Conservation (phyloP, 2,329 filamentous ascomycete genomes). For the Aspergillus flavus region DNA sequence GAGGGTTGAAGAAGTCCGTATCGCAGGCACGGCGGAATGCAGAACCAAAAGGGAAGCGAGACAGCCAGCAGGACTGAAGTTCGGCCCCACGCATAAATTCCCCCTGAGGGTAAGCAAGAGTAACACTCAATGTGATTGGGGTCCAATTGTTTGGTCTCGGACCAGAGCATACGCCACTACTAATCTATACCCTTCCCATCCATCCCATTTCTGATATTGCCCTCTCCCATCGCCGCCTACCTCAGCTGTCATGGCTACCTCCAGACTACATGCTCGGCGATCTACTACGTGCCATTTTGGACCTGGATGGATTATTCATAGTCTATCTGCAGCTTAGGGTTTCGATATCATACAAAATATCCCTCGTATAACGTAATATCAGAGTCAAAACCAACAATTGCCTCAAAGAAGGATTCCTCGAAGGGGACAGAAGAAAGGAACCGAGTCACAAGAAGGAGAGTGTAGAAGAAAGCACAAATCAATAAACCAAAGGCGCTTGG, state of each 20-base stretch:
- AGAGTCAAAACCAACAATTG: not conserved
- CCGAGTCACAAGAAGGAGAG: not conserved
- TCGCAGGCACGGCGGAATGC: slow-evolving; percentile 22
- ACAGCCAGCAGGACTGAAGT: slow-evolving; percentile 1
- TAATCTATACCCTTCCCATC: not conserved
- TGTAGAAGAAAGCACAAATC: not conserved
- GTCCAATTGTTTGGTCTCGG: not conserved
- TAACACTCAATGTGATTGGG: not conserved
- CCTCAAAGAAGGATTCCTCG: not conserved
- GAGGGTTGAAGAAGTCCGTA: slow-evolving; percentile 13
- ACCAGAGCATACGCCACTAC: not conserved
- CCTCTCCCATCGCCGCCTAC: not conserved
- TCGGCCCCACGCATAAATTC: slow-evolving; percentile 9
- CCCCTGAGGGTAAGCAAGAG: not conserved
- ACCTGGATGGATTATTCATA: slow-evolving; percentile 4
- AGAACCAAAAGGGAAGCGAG: slow-evolving; percentile 8
- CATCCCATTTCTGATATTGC: not conserved
- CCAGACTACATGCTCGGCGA: not conserved
- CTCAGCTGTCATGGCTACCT: not conserved
- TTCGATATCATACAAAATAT: slow-evolving; percentile 17
- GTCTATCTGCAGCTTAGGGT: slow-evolving; percentile 12
- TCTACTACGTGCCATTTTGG: not conserved
- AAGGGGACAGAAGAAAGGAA: not conserved
- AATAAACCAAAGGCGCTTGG: not conserved
- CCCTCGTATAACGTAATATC: slow-evolving; percentile 14